Base-by-base conservation (phyloP, 768 basidiomycete species). In the Boletus rufocinnamomeus region DNA sequence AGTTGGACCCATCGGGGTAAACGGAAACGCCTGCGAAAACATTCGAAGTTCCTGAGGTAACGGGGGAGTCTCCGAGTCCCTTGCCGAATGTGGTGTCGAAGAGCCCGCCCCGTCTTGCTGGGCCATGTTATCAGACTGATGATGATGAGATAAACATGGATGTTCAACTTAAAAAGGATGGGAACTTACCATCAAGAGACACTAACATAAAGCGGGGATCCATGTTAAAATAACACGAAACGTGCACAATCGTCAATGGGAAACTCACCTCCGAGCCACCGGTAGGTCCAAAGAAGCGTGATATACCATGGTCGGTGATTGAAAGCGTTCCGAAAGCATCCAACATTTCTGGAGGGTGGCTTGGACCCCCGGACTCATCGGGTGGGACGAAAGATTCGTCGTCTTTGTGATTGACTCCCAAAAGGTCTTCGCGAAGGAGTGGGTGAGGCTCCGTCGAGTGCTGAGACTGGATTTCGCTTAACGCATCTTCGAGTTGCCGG, bases 231-330 rank as follows among this genome's bases (percentile, higher is more conserved):
- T 62, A 23, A 60, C 19, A 51, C 34, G 52, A 50, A 66, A 54
- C 48, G 30, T 57, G 56, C 19, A 37, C 43, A 32, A 54, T 25
- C 30, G 53, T 53, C 52, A 59, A 48, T 4, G 34, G 21, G 40
- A 52, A 53, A 75, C 84, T 58, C 61, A 88, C 87, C 78, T 89
- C 86, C 49, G 82, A 79, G 34, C 86, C 87, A 16, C 84, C 87
- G 1, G 86, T 86, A 2, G 84, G 84, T 1, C 85, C 85, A 76
- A 85, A 86, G 67, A 85, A 86, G 54, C 81, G 74, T n/a, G 83
- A 81, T 47, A 82, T 79, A 0, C 84, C 85, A 61, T 82, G 78
- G 65, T 86, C 82, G 17, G 80, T 79, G 57, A 86, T 84, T 28
- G 82, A 81, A 52, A 86, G 71, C 19, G 84, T 86, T 45, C 85